These are phyloP conservation scores for Mitragyna speciosa DNA, from an alignment of 257 asterid species.

Conservation along the genomic window DNA sequence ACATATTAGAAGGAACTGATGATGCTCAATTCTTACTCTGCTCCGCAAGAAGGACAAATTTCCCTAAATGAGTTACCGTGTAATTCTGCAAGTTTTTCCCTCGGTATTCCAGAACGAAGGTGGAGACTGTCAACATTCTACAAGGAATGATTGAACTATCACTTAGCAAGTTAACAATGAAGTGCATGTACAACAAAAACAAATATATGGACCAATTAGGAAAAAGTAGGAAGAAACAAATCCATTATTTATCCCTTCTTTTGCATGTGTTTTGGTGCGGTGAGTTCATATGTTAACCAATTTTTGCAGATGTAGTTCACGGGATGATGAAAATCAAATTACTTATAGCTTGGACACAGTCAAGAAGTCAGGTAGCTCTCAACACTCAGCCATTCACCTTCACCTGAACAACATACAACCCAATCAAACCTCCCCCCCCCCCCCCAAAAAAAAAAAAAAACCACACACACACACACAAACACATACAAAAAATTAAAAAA, in stretches of 20 bases:
- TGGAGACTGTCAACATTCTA: conserved; percentile 94
- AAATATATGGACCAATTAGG: background rate
- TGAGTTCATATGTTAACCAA: background rate
- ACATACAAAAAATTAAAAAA: no score
- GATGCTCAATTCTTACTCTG: conserved; percentile 59
- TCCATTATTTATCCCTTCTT: background rate
- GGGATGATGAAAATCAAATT: background rate
- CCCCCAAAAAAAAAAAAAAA: background rate
- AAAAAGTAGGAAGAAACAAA: background rate
- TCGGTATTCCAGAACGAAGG: conserved; percentile 91
- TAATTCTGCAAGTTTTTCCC: conserved; percentile 84
- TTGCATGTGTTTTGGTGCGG: background rate
- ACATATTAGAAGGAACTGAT: background rate
- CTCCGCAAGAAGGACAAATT: conserved; percentile 75
- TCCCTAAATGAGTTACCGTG: conserved; percentile 96
- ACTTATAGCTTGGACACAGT: background rate
- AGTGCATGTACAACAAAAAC: no score
- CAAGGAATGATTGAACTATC: background rate
- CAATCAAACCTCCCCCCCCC: background rate
- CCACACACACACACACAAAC: no score
- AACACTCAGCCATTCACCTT: no score
- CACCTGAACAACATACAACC: background rate
- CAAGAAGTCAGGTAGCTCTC: no score
- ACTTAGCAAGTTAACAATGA: background rate
- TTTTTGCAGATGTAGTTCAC: background rate